Percentiles rank a stretch among this genome's conserved stretches.
phyloP scores from a whole-genome alignment of 2,329 filamentous ascomycete genomes.

The Sporothrix inflata region DNA sequence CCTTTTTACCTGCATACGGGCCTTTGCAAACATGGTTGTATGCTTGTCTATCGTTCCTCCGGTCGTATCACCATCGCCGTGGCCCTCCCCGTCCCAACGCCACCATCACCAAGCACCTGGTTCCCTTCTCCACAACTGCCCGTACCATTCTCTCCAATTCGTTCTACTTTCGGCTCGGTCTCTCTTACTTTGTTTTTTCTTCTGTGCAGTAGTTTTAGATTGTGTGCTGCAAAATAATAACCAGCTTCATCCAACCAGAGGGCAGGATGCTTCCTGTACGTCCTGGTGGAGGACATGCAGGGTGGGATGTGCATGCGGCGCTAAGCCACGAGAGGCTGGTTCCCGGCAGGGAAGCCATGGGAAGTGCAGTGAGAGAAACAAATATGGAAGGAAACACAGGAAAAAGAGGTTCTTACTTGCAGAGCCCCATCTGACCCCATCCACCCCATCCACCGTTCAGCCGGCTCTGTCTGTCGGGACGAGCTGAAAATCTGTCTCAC shows the following conservation, averaged over 20 bases:
- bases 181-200: not conserved
- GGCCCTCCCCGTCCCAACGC: not conserved
- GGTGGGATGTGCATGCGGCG: slow-evolving; percentile 17
- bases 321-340: slow-evolving; percentile 21
- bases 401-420: slow-evolving; percentile 1
- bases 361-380: not conserved
- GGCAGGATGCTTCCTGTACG: not conserved
- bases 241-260: slow-evolving; percentile 15
- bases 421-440: slow-evolving; percentile 24
- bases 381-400: not conserved
- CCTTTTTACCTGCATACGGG: not conserved
- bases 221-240: not conserved
- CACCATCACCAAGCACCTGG: not conserved
- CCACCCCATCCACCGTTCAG: slow-evolving; percentile 26
- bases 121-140: not conserved
- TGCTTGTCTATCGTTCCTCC: not conserved
- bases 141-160: not conserved
- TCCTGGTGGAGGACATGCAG: slow-evolving; percentile 14
- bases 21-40: slow-evolving; percentile 1
- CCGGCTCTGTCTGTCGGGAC: slow-evolving; percentile 26
- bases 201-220: slow-evolving; percentile 10
- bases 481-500: slow-evolving; percentile 29
- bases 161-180: not conserved
- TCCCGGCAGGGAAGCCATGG: not conserved
- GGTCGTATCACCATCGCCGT: slow-evolving; percentile 4